Evolutionary conservation across 2,329 filamentous ascomycete genomes (phyloP), one percentile per base, ranked within the genome.

Genomic region (Xylaria sp.): DNA sequence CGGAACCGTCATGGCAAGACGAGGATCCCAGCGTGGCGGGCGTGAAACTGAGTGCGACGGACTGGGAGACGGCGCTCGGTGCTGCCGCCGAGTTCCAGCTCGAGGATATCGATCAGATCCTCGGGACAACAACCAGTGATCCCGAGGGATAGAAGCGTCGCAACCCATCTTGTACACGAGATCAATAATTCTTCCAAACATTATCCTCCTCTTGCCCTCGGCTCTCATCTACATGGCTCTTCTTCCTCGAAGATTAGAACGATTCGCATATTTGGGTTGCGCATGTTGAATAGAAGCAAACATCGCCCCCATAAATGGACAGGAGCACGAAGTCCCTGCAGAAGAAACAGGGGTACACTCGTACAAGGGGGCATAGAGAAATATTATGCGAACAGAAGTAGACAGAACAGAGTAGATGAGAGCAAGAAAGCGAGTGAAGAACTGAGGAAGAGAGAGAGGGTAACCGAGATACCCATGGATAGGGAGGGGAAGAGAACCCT

Each of bases 91-190:
- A 67, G 1, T 69, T 67, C 52, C 59, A 63, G 34, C 58, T 66
- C 52, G 65, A 66, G 9, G 63, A 68, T 16, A 66, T 70, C 47
- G 67, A 69, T 49, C 55, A 58, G 11, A 60, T 70, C 5, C 58
- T 69, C 7, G 67, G 63, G 18, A 69, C 67, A 47, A 65, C 67
- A 8, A 62, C 63, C 6, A 62, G 66, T 46, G 68, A 64, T 46
- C 67, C 65, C 0, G 51, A 46, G 35, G 62, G 63, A 9, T 66
- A 53, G 50, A 19, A 51, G 34, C 4, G 42, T 19, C 19, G 16
- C n/a, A 4, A 9, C 51, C 16, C 37, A 37, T 39, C 35, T 10
- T 23, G 37, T 19, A 54, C 49, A 63, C 52, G 16, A 52, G 19
- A 57, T 44, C 30, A 18, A 35, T 10, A 23, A 30, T 1, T 5